Evolutionary conservation across 2,329 filamentous ascomycete species (phyloP), one percentile per base, ranked within the genome.

Genomic region (Purpureocillium takamizusanense): DNA sequence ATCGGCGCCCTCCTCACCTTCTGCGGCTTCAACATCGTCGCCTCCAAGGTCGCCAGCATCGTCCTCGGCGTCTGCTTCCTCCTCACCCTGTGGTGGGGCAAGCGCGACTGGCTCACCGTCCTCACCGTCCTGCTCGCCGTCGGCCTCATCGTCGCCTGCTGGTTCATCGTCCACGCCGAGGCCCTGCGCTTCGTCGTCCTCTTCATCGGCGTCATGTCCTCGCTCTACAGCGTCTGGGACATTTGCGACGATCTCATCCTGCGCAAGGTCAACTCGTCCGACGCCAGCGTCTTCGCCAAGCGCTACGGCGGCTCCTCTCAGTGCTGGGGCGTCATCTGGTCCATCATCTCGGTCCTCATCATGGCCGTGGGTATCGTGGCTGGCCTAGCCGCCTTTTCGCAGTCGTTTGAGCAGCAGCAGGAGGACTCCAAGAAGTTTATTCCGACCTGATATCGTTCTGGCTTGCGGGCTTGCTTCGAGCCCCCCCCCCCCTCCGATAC

Each of bases 181-280:
- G 74, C 83, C 4, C 60, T 89, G 56, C 68, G 83, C 42, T 89
- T 83, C 53, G 74, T 87, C 37, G 80, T 85, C 37, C 70, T 89
- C 21, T 89, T 89, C 51, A 86, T 89, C 44, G 84, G 84, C 31
- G 83, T 88, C 49, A 88, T 89, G 84, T 83, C 78, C 7, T 81
- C 78, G 2, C 70, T 89, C 1, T 89, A 89, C 59, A 85, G 80
- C 46, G 83, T 85, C 5, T 89, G 84, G 84, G 84, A 89, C 65
- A 89, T 89, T 48, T 88, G 83, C 59, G 84, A 90, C 53, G 84
- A 90, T 49, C 66, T 89, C 25, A 87, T 90, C 47, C 64, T 88
- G 4, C 74, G 84, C 42, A 89, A 88, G 61, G 82, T 89, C 37
- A 88, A 89, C 58, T 78, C 72, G 16, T 87, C 83, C 4, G 84